A percentile compares a stretch with the other conserved stretches of the same genome.
Conservation (phyloP, 306 rosid species). For the Oemleria cerasiformis region DNA sequence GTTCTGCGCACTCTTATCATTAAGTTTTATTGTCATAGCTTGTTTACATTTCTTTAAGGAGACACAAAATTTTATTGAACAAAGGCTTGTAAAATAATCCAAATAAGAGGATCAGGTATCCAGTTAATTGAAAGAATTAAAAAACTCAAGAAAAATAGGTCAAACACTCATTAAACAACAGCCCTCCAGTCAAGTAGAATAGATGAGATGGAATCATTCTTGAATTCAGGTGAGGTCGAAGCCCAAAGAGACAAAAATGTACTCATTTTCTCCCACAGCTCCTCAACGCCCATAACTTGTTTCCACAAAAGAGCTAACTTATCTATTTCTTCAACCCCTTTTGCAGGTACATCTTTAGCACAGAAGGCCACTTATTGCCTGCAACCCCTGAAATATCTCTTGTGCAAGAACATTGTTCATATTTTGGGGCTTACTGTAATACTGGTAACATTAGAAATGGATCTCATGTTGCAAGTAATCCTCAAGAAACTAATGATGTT, state of each 20-base stretch:
- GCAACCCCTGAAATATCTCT: conserved; percentile 85
- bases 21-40: conserved; percentile 23
- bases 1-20: conserved; percentile 25
- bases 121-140: too few relatives aligned
- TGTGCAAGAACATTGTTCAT: conserved; percentile 73
- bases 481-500: conserved; percentile 54
- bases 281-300: not conserved
- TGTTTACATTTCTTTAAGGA: not conserved
- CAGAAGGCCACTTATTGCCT: conserved; percentile 95
- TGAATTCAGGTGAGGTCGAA: too few relatives aligned
- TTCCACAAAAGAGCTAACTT: conserved; percentile 11
- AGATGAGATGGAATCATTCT: too few relatives aligned
- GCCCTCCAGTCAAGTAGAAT: too few relatives aligned
- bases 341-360: conserved; percentile 81
- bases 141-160: too few relatives aligned
- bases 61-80: too few relatives aligned
- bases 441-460: conserved; percentile 36
- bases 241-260: too few relatives aligned
- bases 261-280: too few relatives aligned
- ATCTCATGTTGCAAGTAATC: conserved; percentile 39
- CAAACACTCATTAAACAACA: too few relatives aligned
- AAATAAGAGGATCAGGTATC: too few relatives aligned
- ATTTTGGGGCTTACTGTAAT: conserved; percentile 78
- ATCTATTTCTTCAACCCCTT: conserved; percentile 6
- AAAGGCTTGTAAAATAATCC: too few relatives aligned